These are phyloP conservation scores for Mariannaea sp. DNA, from an alignment of 2,329 filamentous ascomycete genomes.

Conservation along the genomic window DNA sequence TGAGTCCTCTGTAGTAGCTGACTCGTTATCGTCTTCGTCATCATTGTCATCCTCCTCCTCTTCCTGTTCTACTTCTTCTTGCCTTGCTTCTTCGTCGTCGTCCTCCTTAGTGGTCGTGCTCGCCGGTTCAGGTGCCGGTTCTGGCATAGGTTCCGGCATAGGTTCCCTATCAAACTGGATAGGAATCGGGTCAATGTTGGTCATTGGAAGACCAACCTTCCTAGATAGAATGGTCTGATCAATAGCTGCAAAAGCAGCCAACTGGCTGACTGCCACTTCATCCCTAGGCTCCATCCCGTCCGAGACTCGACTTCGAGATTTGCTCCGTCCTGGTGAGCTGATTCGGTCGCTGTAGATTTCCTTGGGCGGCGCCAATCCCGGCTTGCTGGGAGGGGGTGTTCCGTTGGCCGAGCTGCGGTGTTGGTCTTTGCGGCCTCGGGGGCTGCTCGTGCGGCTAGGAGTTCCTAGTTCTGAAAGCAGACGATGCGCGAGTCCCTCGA, in stretches of 20 bases:
- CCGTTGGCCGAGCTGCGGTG: constrained; percentile 40
- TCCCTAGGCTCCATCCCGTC: constrained; percentile 41
- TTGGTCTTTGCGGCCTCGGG: constrained; percentile 56
- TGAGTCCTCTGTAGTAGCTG: neutral
- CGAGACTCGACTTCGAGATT: constrained; percentile 47
- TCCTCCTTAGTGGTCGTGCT: no score
- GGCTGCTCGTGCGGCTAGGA: constrained; percentile 55
- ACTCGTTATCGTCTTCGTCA: constrained; percentile 14
- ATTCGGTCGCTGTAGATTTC: constrained; percentile 49
- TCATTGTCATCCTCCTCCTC: no score
- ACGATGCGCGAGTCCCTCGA: constrained; percentile 67
- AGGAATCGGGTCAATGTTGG: constrained; percentile 52
- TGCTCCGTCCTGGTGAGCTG: constrained; percentile 44
- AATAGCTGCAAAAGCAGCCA: constrained; percentile 65
- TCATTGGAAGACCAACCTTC: constrained; percentile 55
- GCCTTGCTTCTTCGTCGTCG: no score
- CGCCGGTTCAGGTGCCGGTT: no score
- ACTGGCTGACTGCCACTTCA: constrained; percentile 52
- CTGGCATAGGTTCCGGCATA: constrained; percentile 28
- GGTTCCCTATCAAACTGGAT: constrained; percentile 49
- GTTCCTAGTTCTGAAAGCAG: constrained; percentile 64
- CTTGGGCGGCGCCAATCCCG: constrained; percentile 47
- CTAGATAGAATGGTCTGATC: constrained; percentile 65
- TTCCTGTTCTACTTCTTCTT: no score
- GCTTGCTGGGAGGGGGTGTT: constrained; percentile 41